phyloP scores from a whole-genome alignment of 2,329 filamentous ascomycete genomes.

The Fusarium irregulare region DNA sequence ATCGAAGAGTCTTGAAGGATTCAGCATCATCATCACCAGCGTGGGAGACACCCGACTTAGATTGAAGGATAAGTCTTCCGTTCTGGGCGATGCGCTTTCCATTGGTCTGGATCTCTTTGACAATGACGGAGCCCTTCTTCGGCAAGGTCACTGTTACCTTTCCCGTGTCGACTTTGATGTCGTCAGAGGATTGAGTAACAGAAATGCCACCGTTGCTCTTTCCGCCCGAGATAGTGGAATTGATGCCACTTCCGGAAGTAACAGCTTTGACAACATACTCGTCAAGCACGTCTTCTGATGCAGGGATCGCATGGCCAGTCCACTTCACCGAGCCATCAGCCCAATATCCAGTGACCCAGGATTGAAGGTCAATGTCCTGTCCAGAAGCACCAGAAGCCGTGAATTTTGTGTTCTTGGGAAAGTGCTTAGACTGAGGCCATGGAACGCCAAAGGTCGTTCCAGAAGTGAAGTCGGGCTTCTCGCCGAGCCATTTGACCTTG shows the following conservation, averaged over 20 bases:
- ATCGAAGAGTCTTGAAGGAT: constrained; percentile 56
- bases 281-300: constrained; percentile 53
- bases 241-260: constrained; percentile 17
- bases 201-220: constrained; percentile 3
- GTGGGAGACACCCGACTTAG: constrained; percentile 61
- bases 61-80: constrained; percentile 64
- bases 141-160: constrained; percentile 57
- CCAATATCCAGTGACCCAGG: constrained; percentile 70
- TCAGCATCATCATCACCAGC: constrained; percentile 27
- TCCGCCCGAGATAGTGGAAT: constrained; percentile 15
- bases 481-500: constrained; percentile 55
- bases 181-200: constrained; percentile 40
- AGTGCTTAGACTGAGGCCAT: constrained; percentile 56
- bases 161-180: constrained; percentile 57
- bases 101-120: constrained; percentile 54
- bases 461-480: constrained; percentile 48
- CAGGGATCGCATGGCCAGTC: constrained; percentile 67
- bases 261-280: constrained; percentile 54
- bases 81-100: constrained; percentile 58
- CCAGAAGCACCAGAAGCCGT: constrained; percentile 43
- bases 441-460: constrained; percentile 60
- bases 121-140: constrained; percentile 54
- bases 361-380: constrained; percentile 51
- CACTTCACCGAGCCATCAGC: constrained; percentile 70
- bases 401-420: constrained; percentile 53